Evolutionary conservation across 1,284 basidiomycete species (phyloP), one percentile per base, ranked within the genome.

Genomic region (Phellinidium pouzarii): DNA sequence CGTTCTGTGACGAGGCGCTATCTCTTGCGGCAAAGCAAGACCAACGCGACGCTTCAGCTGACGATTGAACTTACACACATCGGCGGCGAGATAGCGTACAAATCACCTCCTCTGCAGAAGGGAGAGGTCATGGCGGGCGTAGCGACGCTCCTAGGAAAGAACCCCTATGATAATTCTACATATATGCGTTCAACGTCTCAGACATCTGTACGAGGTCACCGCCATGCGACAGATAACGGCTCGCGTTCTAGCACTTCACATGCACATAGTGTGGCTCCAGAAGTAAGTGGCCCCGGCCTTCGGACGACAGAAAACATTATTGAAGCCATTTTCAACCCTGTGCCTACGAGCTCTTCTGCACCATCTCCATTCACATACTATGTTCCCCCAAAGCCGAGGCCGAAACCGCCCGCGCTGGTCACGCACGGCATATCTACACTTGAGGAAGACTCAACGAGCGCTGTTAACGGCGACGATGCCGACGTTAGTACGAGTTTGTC

Each of bases 41-140:
- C 82, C 41, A 91, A 91, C 58, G 86, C 88, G 0, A 84, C 82
- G 1, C 73, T 91, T 46, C 84, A 82, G 77, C 66, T 90, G 11
- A 79, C 83, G 4, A 73, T 87, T 45, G 72, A 80, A 46, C 67
- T 87, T 47, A 74, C 76, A 37, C 75, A 78, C 58, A 66, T 82
- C 14, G 77, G 77, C 19, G 82, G 84, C 1, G 75, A 80, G 57
- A 69, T 72, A 4, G 61, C 72, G 22, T 91, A 82, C 63, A 73
- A 71, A 25, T 79, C 85, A 0, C 84, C 85, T 8, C 78, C 83
- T 0, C 73, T 88, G 1, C 78, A 79, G 2, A 80, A 80, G 58
- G 83, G 77, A 50, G 85, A 87, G 63, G 84, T 87, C 50, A 71
- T 86, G 47, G 82, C 76, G 0, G 83, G 80, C 7, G 75, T 87